phyloP scores from a whole-genome alignment of 371 early-diverging fungal genomes.

The Nematocida sp. region DNA sequence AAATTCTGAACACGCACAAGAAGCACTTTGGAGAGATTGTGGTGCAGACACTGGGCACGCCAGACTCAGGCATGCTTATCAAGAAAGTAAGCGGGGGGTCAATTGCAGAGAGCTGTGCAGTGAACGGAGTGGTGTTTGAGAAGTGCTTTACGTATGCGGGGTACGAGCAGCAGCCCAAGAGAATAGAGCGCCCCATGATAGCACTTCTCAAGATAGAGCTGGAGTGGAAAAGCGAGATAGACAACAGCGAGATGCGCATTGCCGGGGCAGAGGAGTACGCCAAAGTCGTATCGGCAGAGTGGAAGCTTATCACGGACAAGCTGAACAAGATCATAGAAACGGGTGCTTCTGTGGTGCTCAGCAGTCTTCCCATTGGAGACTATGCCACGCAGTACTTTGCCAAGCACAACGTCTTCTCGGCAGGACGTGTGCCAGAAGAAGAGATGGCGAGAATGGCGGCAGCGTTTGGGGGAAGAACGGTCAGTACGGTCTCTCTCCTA shows the following conservation, averaged over 20 bases:
- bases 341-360: slow-evolving; percentile 97
- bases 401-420: slow-evolving; percentile 94
- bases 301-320: slow-evolving; percentile 95
- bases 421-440: slow-evolving; percentile 87
- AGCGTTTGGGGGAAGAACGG: slow-evolving; percentile 87
- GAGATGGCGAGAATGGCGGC: slow-evolving; percentile 83
- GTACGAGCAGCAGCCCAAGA: slow-evolving; percentile 98
- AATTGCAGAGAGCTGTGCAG: slow-evolving; percentile 84
- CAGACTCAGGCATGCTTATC: slow-evolving; percentile 71
- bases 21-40: slow-evolving; percentile 95
- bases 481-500: slow-evolving; percentile 72
- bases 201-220: slow-evolving; percentile 90
- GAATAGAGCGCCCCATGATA: slow-evolving; percentile 83
- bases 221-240: slow-evolving; percentile 97
- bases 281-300: slow-evolving; percentile 97
- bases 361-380: slow-evolving; percentile 94
- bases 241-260: slow-evolving; percentile 98
- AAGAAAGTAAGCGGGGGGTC: slow-evolving; percentile 95
- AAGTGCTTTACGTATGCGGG: slow-evolving; percentile 99
- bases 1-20: slow-evolving; percentile 87
- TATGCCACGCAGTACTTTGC: slow-evolving; percentile 99
- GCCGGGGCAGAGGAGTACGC: slow-evolving; percentile 90
- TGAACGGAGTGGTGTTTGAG: slow-evolving; percentile 97
- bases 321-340: slow-evolving; percentile 86
- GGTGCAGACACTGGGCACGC: slow-evolving; percentile 82